Evolutionary conservation across 257 asterid genomes (phyloP), one percentile per base, ranked within the genome.

Genomic region (Echites panduratus): DNA sequence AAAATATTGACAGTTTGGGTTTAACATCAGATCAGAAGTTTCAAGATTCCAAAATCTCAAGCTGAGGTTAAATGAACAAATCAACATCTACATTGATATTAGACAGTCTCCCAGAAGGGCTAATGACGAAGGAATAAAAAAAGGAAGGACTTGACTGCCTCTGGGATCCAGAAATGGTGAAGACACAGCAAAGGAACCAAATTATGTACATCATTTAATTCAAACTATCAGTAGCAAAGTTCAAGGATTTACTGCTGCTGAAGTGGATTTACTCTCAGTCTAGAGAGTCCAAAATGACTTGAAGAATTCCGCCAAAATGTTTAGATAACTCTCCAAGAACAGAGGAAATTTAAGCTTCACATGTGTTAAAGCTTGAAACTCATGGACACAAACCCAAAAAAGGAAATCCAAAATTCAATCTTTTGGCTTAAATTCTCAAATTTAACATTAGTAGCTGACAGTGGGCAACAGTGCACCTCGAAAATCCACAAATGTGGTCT

Each of bases 81-180:
- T 41, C 69, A 64, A 58, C 41, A 27, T 71, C 68, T 35, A 68
- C 71, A 47, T 24, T 62, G 3, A 6, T 14, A 64, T 35, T 49
- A 35, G 12, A 24, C 66, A 17, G 29, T 69, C 17, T 24, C 11
- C 19, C 20, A 40, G 20, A 56, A 14, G 14, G 43, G 22, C 16
- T 7, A 44, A 24, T 27, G 58, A 48, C 16, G 6, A 67, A 70
- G 45, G 40, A 58, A 66, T 11, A 47, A 57, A 3, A 32, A 32
- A 57, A 78, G 45, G 68, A 76, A 68, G 27, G 76, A 72, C 75
- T 73, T 74, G 73, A 77, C 75, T 43, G 76, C 73, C 76, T 66
- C 76, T 53, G 82, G 82, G 82, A 82, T 73, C 86, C 65, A 84
- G 76, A 73, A 70, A 71, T 70, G 79, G 69, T 47, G 50, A 76